Base-by-base conservation (phyloP, 768 basidiomycete genomes). In the Trametes sanguinea region DNA sequence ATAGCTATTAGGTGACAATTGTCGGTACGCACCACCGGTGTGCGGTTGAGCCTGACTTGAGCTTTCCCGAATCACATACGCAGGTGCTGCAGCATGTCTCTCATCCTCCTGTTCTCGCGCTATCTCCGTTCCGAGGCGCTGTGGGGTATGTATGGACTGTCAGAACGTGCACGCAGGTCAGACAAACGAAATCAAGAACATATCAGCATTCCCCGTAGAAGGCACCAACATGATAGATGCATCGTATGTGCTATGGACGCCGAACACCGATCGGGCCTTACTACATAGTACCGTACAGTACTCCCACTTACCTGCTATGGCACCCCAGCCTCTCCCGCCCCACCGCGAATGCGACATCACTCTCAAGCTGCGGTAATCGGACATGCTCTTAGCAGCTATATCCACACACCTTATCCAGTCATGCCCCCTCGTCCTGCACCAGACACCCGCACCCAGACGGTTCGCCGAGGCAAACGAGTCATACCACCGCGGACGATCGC, bases 221-320 rank as follows among this genome's bases (percentile, higher is more conserved):
- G 7, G 11, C 22, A 17, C 17, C 8, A 22, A 17, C 35, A 6
- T 37, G 35, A 11, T 0, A 37, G 35, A 37, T 37, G 35, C 11
- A 37, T 37, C 32, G 16, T 53, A 27, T 40, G 22, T 50, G 17
- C 35, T 39, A 53, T 53, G 51, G 51, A 53, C 51, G 51, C 51
- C 39, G 39, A 11, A 2, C 33, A 40, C 51, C 51, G 37, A 53
- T 53, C 51, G 51, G 51, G 17, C 35, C 40, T 13, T 32, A 37
- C 33, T 4, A 16, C 33, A 27, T 10, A 11, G 46, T 29, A 29
- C 17, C 46, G 27, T 5, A 27, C 46, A 11, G 17, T n/a, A 47
- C 27, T 14, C 29, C 5, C 14, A 43, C 14, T 13, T 14, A 43
- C 17, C 45, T 46, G 9, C 17, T 22, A 5, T 22, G 27, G 45